These are phyloP conservation scores for Diplodia seriata DNA, from an alignment of 2,329 filamentous ascomycete species.

Conservation along the genomic window DNA sequence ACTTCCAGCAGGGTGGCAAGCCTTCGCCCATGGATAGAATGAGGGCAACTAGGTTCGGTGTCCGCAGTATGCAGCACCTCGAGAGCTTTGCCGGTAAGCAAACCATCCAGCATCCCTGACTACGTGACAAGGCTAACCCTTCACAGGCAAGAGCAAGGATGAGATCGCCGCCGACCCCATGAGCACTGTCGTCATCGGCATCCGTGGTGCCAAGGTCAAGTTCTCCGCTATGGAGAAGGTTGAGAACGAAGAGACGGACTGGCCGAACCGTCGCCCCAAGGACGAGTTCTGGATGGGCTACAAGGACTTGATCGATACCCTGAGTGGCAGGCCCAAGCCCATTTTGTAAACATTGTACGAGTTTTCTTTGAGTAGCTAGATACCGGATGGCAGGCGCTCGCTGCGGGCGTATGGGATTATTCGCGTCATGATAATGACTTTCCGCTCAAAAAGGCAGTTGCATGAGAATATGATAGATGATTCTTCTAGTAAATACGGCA, in stretches of 20 bases:
- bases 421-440: slow-evolving; percentile 29
- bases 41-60: slow-evolving; percentile 86
- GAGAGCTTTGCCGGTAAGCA: slow-evolving; percentile 69
- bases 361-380: slow-evolving; percentile 26
- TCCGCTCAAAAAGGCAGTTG: slow-evolving; percentile 11
- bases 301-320: slow-evolving; percentile 81
- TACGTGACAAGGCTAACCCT: background rate
- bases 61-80: slow-evolving; percentile 92
- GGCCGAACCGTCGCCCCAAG: slow-evolving; percentile 85
- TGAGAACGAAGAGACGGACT: slow-evolving; percentile 88
- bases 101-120: background rate
- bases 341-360: slow-evolving; percentile 8
- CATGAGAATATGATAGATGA: slow-evolving; percentile 32
- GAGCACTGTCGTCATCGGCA: slow-evolving; percentile 85
- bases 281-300: slow-evolving; percentile 84
- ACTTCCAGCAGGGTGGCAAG: slow-evolving; percentile 92
- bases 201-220: slow-evolving; percentile 87
- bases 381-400: slow-evolving; percentile 28
- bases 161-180: slow-evolving; percentile 76
- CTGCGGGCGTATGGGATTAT: slow-evolving; percentile 18
- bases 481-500: slow-evolving; percentile 5
- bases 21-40: slow-evolving; percentile 97
- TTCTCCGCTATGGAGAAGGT: slow-evolving; percentile 82
- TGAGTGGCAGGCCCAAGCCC: slow-evolving; percentile 68
- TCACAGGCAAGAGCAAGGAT: slow-evolving; percentile 61